Conservation (phyloP, 2,329 filamentous ascomycete species). For the Sporothrix phasma region DNA sequence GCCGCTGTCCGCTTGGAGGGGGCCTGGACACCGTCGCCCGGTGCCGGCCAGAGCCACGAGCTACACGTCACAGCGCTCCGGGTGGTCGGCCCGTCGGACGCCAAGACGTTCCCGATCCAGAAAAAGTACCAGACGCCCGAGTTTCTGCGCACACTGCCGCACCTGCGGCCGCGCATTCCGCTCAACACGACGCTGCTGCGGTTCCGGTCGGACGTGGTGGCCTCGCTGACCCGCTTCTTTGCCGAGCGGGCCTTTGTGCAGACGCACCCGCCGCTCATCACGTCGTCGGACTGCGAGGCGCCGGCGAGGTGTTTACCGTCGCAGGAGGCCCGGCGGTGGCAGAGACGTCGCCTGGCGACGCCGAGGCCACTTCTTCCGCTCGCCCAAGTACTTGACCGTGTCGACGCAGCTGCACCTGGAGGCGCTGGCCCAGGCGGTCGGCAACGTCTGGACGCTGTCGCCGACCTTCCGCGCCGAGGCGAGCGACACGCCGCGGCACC, state of each 20-base stretch:
- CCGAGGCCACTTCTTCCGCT: conserved; percentile 60
- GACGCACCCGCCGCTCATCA: conserved; percentile 87
- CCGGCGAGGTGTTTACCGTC: conserved; percentile 83
- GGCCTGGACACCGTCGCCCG: conserved; percentile 62
- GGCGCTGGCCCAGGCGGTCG: conserved; percentile 76
- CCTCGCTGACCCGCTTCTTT: conserved; percentile 67
- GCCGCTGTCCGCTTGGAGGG: conserved; percentile 70
- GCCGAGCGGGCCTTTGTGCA: conserved; percentile 60
- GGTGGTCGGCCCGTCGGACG: conserved; percentile 67
- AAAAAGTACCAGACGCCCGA: conserved; percentile 92
- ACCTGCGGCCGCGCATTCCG: conserved; percentile 73
- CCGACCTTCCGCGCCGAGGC: conserved; percentile 90
- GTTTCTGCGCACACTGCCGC: conserved; percentile 78
- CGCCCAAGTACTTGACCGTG: conserved; percentile 89
- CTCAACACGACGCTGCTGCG: conserved; percentile 72
- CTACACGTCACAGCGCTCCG: conserved; percentile 61
- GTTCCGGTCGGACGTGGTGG: conserved; percentile 71
- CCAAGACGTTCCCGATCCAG: conserved; percentile 83
- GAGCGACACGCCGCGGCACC: conserved; percentile 84
- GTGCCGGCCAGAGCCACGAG: conserved; percentile 65
- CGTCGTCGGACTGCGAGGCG: conserved; percentile 93
- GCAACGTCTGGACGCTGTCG: conserved; percentile 86
- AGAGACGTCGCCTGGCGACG: conserved; percentile 21
- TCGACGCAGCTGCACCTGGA: conserved; percentile 92
- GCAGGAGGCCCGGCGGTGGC: conserved; percentile 23